These are phyloP conservation scores for Dothidotthia symphoricarpi DNA, from an alignment of 2,329 filamentous ascomycete genomes.

Conservation along the genomic window DNA sequence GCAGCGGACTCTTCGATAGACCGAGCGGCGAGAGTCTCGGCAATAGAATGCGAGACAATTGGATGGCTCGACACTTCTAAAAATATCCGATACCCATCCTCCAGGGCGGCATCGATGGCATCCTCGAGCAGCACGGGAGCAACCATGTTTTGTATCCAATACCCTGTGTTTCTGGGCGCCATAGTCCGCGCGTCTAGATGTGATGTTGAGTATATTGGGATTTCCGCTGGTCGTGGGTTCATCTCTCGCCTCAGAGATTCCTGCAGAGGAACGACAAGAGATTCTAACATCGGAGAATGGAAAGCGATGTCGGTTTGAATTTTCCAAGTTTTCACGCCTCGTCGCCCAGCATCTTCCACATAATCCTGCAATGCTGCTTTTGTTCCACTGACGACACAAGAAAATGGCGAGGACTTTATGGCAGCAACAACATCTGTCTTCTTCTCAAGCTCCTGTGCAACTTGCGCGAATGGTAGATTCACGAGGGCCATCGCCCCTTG, in stretches of 20 bases:
- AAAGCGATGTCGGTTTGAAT: conserved; percentile 47
- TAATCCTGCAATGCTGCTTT: conserved; percentile 23
- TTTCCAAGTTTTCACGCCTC: conserved; percentile 32
- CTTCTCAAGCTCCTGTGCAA: conserved; percentile 20
- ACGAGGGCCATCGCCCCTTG: conserved; percentile 36
- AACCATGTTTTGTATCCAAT: conserved; percentile 46
- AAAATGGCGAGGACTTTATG: conserved; percentile 40
- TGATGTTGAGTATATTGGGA: conserved; percentile 43
- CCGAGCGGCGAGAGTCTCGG: conserved; percentile 39
- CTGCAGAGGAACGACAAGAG: conserved; percentile 30
- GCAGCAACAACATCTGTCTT: conserved; percentile 32
- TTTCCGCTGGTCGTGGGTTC: conserved; percentile 11
- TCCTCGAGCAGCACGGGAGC: conserved; percentile 39
- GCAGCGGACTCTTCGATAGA: conserved; percentile 34
- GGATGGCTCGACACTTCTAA: conserved; percentile 47
- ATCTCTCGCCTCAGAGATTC: conserved; percentile 12
- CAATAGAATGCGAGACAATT: conserved; percentile 45
- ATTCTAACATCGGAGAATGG: conserved; percentile 41
- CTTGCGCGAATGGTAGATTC: conserved; percentile 30
- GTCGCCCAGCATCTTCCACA: conserved; percentile 12
- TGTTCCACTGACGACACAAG: conserved; percentile 39
- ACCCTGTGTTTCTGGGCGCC: conserved; percentile 28
- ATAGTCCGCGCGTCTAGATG: conserved; percentile 21
- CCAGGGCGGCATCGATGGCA: conserved; percentile 38
- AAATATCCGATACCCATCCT: conserved; percentile 44